phyloP scores from a whole-genome alignment of 345 rosid species.

The Lepidium sativum region DNA sequence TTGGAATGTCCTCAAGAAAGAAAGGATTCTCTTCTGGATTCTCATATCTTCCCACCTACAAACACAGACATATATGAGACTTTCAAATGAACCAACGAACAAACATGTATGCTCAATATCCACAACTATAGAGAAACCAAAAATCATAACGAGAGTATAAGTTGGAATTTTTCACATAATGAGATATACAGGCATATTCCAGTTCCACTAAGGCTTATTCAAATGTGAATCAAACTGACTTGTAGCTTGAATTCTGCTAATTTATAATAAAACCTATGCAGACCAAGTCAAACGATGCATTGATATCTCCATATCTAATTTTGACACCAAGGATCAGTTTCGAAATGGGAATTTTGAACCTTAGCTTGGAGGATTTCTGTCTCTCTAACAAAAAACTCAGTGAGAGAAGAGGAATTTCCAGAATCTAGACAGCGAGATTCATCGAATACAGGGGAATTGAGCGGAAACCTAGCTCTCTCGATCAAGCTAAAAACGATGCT shows the following conservation, averaged over 20 bases:
- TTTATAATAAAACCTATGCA: background rate
- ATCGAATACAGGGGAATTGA: constrained; percentile 37
- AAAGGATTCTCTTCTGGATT: constrained; percentile 83
- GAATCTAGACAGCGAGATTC: constrained; percentile 29
- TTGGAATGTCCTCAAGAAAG: constrained; percentile 56
- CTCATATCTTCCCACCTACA: constrained; percentile 67
- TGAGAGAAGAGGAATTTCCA: constrained; percentile 39
- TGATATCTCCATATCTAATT: background rate
- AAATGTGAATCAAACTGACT: background rate
- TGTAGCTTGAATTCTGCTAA: background rate
- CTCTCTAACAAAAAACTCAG: constrained; percentile 43
- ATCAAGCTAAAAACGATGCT: constrained; percentile 59
- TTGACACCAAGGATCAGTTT: background rate
- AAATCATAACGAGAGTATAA: too few species aligned
- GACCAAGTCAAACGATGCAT: background rate
- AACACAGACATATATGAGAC: background rate
- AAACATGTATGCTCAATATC: background rate
- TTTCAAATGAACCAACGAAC: background rate
- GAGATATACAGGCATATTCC: background rate
- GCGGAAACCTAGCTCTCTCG: constrained; percentile 67
- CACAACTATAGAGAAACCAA: background rate
- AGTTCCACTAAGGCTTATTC: background rate
- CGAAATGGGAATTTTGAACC: constrained; percentile 19
- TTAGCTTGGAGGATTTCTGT: constrained; percentile 60
- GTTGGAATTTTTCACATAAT: background rate